Evolutionary conservation across 2,329 filamentous ascomycete genomes (phyloP).

Genomic region (Penicillium glabrum): DNA sequence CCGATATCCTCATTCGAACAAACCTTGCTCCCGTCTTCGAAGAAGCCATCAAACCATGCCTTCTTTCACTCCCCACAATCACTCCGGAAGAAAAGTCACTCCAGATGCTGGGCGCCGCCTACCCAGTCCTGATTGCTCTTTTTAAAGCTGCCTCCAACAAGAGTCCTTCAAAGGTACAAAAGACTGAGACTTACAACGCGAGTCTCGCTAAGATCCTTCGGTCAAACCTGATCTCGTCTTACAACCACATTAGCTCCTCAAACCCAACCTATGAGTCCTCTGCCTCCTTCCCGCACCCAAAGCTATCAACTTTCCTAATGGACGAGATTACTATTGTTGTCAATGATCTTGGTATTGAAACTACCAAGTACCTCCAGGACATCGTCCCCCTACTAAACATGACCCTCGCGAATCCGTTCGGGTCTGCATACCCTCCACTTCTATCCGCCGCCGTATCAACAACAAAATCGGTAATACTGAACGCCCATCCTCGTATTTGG

Average conservation of each 20-base stretch:
- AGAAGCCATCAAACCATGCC: constrained; percentile 56
- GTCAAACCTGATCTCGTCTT: constrained; percentile 38
- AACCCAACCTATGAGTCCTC: constrained; percentile 46
- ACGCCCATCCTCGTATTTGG: constrained; percentile 68
- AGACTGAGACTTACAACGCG: constrained; percentile 22
- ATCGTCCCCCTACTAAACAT: constrained; percentile 66
- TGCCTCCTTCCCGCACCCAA: constrained; percentile 41
- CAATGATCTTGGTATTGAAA: constrained; percentile 36
- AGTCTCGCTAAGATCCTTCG: constrained; percentile 31
- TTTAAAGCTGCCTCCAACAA: constrained; percentile 44
- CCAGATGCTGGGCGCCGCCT: constrained; percentile 63
- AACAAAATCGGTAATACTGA: constrained; percentile 59
- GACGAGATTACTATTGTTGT: constrained; percentile 28
- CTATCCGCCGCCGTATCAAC: constrained; percentile 55
- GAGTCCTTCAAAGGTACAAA: constrained; percentile 13
- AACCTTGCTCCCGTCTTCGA: constrained; percentile 48
- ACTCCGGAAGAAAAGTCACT: constrained; percentile 73
- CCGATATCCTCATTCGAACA: constrained; percentile 42
- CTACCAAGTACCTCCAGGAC: constrained; percentile 52
- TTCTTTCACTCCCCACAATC: constrained; percentile 74
- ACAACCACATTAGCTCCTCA: constrained; percentile 48
- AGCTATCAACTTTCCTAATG: constrained; percentile 51
- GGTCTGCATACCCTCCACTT: constrained; percentile 53
- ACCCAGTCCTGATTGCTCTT: constrained; percentile 65
- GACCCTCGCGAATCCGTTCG: constrained; percentile 69